phyloP scores from a whole-genome alignment of 257 asterid genomes.

The Penstemon eatonii region DNA sequence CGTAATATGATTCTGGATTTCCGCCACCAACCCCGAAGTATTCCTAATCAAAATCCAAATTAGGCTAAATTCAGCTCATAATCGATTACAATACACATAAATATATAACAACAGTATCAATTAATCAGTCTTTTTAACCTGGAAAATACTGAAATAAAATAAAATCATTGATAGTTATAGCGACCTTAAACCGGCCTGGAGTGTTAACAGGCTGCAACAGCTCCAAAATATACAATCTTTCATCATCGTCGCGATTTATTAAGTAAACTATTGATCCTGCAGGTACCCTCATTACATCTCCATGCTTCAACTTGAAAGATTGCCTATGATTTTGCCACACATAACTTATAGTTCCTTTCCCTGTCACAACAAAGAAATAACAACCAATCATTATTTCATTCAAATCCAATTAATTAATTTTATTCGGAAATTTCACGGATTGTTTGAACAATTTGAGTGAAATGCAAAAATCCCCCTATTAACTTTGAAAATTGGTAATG shows the following conservation, averaged over 20 bases:
- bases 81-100: background rate
- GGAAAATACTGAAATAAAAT: background rate
- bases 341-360: constrained; percentile 34
- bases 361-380: constrained; percentile 18
- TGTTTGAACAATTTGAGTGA: too few species aligned
- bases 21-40: constrained; percentile 48
- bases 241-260: constrained; percentile 33
- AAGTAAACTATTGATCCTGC: constrained; percentile 40
- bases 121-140: background rate
- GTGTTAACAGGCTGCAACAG: constrained; percentile 38
- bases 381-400: too few species aligned
- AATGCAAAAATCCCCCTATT: too few species aligned
- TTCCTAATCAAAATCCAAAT: constrained; percentile 24
- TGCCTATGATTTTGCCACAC: constrained; percentile 29
- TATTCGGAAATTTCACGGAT: too few species aligned
- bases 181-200: constrained; percentile 44
- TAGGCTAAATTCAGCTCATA: too few species aligned
- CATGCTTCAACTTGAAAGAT: constrained; percentile 34
- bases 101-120: background rate
- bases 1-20: constrained; percentile 41
- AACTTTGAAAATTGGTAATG: too few species aligned
- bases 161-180: background rate
- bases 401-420: too few species aligned
- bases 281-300: constrained; percentile 41
- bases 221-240: constrained; percentile 36